Evolutionary conservation across 192 early-diverging fungal species (phyloP).

Genomic region (Piromyces sp.): DNA sequence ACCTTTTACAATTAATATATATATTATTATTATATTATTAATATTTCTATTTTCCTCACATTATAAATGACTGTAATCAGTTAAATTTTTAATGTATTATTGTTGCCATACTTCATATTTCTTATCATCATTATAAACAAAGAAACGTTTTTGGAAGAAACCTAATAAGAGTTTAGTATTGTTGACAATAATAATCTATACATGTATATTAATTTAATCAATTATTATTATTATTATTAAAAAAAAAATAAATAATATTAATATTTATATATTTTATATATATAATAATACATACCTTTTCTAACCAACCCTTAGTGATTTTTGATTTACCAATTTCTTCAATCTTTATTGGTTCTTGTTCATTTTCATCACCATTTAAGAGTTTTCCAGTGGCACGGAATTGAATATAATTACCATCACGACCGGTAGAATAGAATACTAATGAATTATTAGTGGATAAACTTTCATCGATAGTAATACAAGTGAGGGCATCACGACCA

Average conservation of each 20-base stretch:
- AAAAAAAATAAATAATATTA: neutral
- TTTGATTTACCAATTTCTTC: constrained; percentile 28
- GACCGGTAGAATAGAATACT: constrained; percentile 35
- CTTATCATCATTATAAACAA: constrained; percentile 49
- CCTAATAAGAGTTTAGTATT: constrained; percentile 38
- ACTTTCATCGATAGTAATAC: constrained; percentile 9
- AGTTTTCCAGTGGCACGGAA: constrained; percentile 12
- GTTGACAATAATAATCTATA: constrained; percentile 15
- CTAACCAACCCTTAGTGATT: constrained; percentile 62
- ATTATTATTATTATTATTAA: too few relatives aligned
- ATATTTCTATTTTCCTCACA: too few relatives aligned
- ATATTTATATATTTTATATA: neutral
- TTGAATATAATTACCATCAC: constrained; percentile 43
- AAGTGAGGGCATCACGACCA: constrained; percentile 26
- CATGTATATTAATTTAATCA: neutral
- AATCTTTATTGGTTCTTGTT: neutral
- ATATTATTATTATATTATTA: neutral
- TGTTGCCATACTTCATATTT: constrained; percentile 29
- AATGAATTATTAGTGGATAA: constrained; percentile 13
- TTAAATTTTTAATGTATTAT: too few relatives aligned
- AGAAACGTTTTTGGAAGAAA: constrained; percentile 56
- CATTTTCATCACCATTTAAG: constrained; percentile 3
- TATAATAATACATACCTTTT: constrained; percentile 20
- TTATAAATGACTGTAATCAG: too few relatives aligned
- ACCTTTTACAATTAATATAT: neutral